These are phyloP conservation scores for Chenopodium berlandieri DNA, from an alignment of 148 eudicot genomes.

Conservation along the genomic window DNA sequence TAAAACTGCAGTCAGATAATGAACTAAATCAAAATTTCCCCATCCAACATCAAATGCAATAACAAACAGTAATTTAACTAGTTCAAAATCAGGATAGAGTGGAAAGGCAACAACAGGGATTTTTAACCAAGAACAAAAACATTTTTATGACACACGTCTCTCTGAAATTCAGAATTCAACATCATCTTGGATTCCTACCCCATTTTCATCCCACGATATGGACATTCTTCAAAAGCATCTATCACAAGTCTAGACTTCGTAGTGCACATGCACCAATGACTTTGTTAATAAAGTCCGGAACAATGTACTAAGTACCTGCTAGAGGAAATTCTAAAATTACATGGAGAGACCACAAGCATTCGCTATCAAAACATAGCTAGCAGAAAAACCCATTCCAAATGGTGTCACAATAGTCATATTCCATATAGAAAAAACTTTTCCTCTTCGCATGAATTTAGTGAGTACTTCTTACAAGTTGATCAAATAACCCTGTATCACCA, in stretches of 20 bases:
- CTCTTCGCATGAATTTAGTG: neutral
- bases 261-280: neutral
- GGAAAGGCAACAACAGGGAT: neutral
- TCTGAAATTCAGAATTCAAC: neutral
- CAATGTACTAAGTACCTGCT: neutral
- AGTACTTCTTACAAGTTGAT: neutral
- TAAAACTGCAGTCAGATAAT: conserved; percentile 34
- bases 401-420: neutral
- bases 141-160: neutral
- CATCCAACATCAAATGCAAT: neutral
- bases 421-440: neutral
- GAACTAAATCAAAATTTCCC: conserved; percentile 2
- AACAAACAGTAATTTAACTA: neutral
- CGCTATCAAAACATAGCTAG: neutral
- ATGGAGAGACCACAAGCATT: neutral
- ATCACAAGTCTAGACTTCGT: neutral
- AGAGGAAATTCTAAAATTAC: neutral
- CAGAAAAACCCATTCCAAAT: neutral
- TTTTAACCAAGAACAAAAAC: neutral
- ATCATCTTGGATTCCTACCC: neutral
- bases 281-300: neutral
- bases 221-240: neutral
- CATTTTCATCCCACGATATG: neutral
- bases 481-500: neutral
- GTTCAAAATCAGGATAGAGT: neutral